These are phyloP conservation scores for Sporothrix dimorphospora DNA, from an alignment of 2,329 filamentous ascomycete species.

Conservation along the genomic window DNA sequence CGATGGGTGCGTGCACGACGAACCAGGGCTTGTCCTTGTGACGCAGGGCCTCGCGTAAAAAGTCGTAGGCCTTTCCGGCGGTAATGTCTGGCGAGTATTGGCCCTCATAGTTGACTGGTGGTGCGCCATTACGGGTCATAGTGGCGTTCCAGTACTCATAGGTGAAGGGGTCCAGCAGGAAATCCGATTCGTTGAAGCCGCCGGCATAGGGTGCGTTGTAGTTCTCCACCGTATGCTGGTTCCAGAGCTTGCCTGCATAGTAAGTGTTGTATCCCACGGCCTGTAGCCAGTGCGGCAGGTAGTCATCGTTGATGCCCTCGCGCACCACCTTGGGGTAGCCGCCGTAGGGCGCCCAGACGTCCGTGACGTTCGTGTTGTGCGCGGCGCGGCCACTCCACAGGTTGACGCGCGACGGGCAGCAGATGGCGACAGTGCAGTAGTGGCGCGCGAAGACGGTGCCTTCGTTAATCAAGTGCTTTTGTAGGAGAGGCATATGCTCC, in stretches of 20 bases:
- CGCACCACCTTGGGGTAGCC: constrained; percentile 68
- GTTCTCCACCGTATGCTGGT: constrained; percentile 62
- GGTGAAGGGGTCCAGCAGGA: constrained; percentile 63
- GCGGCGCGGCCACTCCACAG: constrained; percentile 68
- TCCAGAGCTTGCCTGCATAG: constrained; percentile 40
- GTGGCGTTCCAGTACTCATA: constrained; percentile 66
- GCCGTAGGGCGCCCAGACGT: constrained; percentile 58
- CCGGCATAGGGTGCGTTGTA: constrained; percentile 60
- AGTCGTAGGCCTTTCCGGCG: neutral
- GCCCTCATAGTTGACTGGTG: constrained; percentile 58
- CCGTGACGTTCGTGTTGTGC: constrained; percentile 68
- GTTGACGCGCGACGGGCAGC: constrained; percentile 68
- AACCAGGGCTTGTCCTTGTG: constrained; percentile 64
- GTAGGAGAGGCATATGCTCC: constrained; percentile 2
- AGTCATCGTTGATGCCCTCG: constrained; percentile 67
- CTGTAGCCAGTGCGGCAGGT: constrained; percentile 37
- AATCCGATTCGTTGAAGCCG: constrained; percentile 62
- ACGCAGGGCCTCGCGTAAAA: constrained; percentile 59
- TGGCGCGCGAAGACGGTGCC: neutral
- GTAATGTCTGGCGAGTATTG: constrained; percentile 44
- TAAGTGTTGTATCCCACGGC: no score
- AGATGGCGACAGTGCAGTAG: constrained; percentile 50
- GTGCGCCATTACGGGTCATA: constrained; percentile 58
- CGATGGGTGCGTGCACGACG: constrained; percentile 65
- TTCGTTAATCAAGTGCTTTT: neutral